These are phyloP conservation scores for Vaccinium vitisidaea DNA, from an alignment of 148 eudicot genomes.

Conservation along the genomic window DNA sequence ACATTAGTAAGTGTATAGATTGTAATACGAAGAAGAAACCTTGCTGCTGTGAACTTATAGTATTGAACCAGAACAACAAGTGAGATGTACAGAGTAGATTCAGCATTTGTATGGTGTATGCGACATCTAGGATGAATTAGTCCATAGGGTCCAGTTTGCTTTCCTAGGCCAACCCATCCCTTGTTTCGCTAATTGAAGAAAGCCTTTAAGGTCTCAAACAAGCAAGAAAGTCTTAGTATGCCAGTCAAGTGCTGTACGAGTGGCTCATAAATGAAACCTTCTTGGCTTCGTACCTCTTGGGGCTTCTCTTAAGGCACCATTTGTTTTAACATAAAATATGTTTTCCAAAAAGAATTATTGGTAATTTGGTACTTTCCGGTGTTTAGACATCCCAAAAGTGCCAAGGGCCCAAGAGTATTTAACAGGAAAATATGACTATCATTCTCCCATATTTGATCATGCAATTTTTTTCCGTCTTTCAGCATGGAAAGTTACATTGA, in stretches of 20 bases:
- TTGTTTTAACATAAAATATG: neutral
- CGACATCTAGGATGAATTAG: neutral
- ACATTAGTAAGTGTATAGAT: neutral
- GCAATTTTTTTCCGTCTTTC: neutral
- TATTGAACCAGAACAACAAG: neutral
- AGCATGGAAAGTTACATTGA: neutral
- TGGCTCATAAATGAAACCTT: neutral
- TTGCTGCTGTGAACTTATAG: neutral
- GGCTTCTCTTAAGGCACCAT: neutral
- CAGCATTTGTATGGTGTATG: neutral
- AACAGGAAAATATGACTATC: neutral
- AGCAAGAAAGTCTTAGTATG: neutral
- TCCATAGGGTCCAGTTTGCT: neutral
- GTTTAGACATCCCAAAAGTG: neutral
- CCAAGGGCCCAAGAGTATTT: neutral
- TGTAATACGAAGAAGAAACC: neutral
- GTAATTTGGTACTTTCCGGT: neutral
- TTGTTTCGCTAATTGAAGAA: neutral
- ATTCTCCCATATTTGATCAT: neutral
- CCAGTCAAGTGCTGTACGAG: neutral
- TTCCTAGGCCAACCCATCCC: neutral
- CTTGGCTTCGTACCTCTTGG: neutral
- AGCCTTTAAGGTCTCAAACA: neutral
- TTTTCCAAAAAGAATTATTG: neutral
- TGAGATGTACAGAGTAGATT: neutral